Evolutionary conservation across 2,329 filamentous ascomycete genomes (phyloP).

Genomic region (Alternaria brassicae): DNA sequence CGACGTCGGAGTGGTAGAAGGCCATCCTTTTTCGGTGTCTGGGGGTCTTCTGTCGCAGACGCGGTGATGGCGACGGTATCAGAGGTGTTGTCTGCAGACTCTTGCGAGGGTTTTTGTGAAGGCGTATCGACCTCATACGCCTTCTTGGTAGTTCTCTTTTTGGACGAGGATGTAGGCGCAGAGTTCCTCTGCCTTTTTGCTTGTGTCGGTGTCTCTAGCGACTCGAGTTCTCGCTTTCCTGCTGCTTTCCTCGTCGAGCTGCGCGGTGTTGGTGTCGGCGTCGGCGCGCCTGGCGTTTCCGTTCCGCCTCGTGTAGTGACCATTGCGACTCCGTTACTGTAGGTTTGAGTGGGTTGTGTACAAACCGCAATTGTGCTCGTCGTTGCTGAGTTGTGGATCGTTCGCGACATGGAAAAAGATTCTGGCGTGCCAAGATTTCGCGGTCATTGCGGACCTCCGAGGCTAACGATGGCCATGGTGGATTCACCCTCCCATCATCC

Average conservation of each 20-base stretch:
- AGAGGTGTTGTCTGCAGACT: conserved; percentile 16
- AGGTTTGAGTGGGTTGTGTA: conserved; percentile 11
- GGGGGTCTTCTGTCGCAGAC: conserved; percentile 3
- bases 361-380: conserved; percentile 35
- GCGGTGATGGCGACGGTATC: conserved; percentile 23
- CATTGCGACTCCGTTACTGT: conserved; percentile 32
- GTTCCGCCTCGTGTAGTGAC: conserved; percentile 47
- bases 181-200: conserved; percentile 38
- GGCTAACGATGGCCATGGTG: conserved; percentile 2
- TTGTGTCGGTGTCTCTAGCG: conserved; percentile 39
- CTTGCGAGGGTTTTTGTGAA: conserved; percentile 14
- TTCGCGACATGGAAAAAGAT: conserved; percentile 25
- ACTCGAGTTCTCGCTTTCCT: conserved; percentile 42
- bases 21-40: conserved; percentile 17
- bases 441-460: conserved; percentile 30
- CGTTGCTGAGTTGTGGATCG: conserved; percentile 17
- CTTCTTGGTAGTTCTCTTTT: conserved; percentile 16
- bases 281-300: conserved; percentile 32
- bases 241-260: conserved; percentile 33
- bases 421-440: conserved; percentile 36
- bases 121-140: background rate
- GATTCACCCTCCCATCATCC: background rate
- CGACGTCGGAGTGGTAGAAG: conserved; percentile 33
- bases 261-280: conserved; percentile 28
- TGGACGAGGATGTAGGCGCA: conserved; percentile 15